These are phyloP conservation scores for Chlamydomonas incerta DNA, from an alignment of 139 green algal species.

Conservation along the genomic window DNA sequence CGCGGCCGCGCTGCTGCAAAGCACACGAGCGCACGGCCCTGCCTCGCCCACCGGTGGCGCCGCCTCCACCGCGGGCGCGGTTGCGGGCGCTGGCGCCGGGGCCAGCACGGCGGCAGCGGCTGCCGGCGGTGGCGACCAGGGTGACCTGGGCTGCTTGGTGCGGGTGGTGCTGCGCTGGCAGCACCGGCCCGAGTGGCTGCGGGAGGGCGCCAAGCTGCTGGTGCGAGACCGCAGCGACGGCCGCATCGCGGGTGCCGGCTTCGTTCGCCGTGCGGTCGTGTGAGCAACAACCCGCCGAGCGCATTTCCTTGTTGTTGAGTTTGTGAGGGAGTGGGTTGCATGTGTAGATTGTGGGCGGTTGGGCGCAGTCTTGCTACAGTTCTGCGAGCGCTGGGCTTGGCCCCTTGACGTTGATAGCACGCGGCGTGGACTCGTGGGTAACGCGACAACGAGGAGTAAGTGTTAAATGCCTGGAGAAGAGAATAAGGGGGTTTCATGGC, in stretches of 20 bases:
- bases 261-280: conserved; percentile 41
- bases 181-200: conserved; percentile 83
- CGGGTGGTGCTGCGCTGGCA: conserved; percentile 67
- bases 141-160: conserved; percentile 48
- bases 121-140: not conserved
- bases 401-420: too few relatives aligned
- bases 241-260: conserved; percentile 65
- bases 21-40: not conserved
- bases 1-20: conserved; percentile 54
- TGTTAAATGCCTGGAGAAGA: too few relatives aligned
- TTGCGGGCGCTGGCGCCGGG: not conserved
- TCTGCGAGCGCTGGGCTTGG: too few relatives aligned
- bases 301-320: too few relatives aligned
- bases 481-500: too few relatives aligned
- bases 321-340: too few relatives aligned
- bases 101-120: too few relatives aligned
- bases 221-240: conserved; percentile 70
- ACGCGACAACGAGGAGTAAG: too few relatives aligned
- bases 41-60: not conserved
- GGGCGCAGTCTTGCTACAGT: too few relatives aligned
- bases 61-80: not conserved
- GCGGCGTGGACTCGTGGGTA: too few relatives aligned
- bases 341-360: too few relatives aligned
- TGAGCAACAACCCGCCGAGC: too few relatives aligned
- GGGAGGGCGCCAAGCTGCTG: conserved; percentile 70